A percentile compares a stretch with the other conserved stretches of the same genome.
phyloP scores from a whole-genome alignment of 352 stramenopile species.

The Phytophthora multivora region DNA sequence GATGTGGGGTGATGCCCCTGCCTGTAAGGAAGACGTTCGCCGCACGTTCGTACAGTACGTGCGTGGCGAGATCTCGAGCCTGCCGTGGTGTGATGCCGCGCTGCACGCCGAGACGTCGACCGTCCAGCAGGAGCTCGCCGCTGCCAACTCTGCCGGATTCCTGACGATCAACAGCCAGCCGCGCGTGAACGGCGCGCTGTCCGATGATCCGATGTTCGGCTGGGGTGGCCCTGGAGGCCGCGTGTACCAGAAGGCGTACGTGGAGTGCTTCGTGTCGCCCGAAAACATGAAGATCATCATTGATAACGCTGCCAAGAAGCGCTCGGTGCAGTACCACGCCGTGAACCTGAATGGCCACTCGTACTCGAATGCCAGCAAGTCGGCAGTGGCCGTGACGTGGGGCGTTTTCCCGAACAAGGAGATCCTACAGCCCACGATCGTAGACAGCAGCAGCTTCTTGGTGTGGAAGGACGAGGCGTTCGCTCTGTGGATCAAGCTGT shows the following conservation, averaged over 20 bases:
- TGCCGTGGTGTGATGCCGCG: conserved; percentile 97
- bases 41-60: conserved; percentile 97
- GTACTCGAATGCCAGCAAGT: conserved; percentile 90
- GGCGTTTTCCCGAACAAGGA: conserved; percentile 97
- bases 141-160: conserved; percentile 88
- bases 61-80: conserved; percentile 93
- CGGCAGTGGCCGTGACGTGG: conserved; percentile 97
- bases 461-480: conserved; percentile 98
- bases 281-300: conserved; percentile 93
- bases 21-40: conserved; percentile 91
- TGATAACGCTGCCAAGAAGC: conserved; percentile 82
- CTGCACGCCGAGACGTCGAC: conserved; percentile 94
- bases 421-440: conserved; percentile 97
- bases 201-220: conserved; percentile 93
- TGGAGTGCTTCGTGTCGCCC: conserved; percentile 98
- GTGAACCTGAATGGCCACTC: conserved; percentile 90
- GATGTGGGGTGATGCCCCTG: conserved; percentile 95
- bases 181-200: conserved; percentile 91
- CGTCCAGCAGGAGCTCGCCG: conserved; percentile 80
- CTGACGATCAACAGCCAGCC: conserved; percentile 97
- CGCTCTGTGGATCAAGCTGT: conserved; percentile 95
- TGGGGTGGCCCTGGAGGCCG: conserved; percentile 95
- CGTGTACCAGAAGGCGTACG: conserved; percentile 99
- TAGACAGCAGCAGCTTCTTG: conserved; percentile 97
- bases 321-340: conserved; percentile 90